These are phyloP conservation scores for Paraphaeosphaeria sporulosa DNA, from an alignment of 2,329 filamentous ascomycete genomes.

Conservation along the genomic window DNA sequence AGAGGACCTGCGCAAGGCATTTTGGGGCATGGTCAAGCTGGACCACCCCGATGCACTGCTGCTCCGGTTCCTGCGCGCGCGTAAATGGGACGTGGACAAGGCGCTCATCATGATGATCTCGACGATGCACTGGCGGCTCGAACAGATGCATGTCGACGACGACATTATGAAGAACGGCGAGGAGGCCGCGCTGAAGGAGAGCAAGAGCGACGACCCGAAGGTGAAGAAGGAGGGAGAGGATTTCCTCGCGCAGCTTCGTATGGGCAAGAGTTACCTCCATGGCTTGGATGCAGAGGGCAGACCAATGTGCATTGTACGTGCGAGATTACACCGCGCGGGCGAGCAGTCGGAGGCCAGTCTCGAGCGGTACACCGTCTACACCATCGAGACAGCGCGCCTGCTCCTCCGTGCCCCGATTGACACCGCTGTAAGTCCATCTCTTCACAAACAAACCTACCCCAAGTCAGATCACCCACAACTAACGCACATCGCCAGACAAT, in stretches of 20 bases:
- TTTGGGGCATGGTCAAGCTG: constrained; percentile 95
- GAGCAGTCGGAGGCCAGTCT: constrained; percentile 84
- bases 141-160: constrained; percentile 86
- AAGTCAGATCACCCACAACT: constrained; percentile 20
- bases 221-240: constrained; percentile 75
- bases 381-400: constrained; percentile 93
- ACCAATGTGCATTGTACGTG: constrained; percentile 86
- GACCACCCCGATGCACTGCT: constrained; percentile 88
- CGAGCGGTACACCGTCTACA: constrained; percentile 89
- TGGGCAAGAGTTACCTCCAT: constrained; percentile 94
- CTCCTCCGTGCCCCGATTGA: constrained; percentile 81
- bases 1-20: constrained; percentile 78
- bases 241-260: constrained; percentile 81
- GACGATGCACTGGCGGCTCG: constrained; percentile 88
- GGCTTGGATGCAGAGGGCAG: constrained; percentile 83
- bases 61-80: constrained; percentile 57
- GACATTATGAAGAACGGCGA: constrained; percentile 69
- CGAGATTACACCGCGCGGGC: constrained; percentile 79
- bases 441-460: constrained; percentile 8
- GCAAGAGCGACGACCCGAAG: constrained; percentile 65
- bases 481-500: constrained; percentile 70
- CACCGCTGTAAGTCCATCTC: constrained; percentile 75
- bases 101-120: constrained; percentile 93
- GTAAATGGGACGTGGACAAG: constrained; percentile 86
- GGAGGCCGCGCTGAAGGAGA: constrained; percentile 65